phyloP scores from a whole-genome alignment of 2,329 filamentous ascomycete genomes.

The Juglanconis oblonga region DNA sequence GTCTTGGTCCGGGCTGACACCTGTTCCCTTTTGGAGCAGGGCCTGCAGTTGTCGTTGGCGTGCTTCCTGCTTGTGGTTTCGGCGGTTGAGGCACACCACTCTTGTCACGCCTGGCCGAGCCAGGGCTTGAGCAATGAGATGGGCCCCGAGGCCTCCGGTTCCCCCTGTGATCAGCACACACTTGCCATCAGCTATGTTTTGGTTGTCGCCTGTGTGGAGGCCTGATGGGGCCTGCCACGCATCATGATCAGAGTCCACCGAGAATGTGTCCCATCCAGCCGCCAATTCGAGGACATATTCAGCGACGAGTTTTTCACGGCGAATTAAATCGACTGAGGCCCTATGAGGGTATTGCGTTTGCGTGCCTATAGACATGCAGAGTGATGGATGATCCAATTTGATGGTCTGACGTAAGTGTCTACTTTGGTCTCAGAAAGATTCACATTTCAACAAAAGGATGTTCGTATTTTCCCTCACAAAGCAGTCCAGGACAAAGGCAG shows the following conservation, averaged over 20 bases:
- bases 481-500: not conserved
- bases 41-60: conserved; percentile 32
- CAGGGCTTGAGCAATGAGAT: conserved; percentile 32
- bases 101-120: conserved; percentile 23
- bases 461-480: not conserved
- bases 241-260: not conserved
- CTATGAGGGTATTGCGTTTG: not conserved
- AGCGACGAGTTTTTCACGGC: not conserved
- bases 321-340: not conserved
- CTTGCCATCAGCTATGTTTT: not conserved
- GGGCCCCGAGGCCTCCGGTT: conserved; percentile 35
- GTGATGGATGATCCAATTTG: not conserved
- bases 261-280: conserved; percentile 9
- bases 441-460: no score
- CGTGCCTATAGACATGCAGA: not conserved
- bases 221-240: not conserved
- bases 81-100: conserved; percentile 46
- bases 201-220: not conserved
- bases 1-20: conserved; percentile 28
- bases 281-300: not conserved
- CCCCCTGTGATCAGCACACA: conserved; percentile 37
- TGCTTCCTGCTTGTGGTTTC: conserved; percentile 21
- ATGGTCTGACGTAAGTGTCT: no score
- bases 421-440: no score
- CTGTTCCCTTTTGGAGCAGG: conserved; percentile 12